These are phyloP conservation scores for Arctium minus DNA, from an alignment of 129 eudicot species.

Conservation along the genomic window DNA sequence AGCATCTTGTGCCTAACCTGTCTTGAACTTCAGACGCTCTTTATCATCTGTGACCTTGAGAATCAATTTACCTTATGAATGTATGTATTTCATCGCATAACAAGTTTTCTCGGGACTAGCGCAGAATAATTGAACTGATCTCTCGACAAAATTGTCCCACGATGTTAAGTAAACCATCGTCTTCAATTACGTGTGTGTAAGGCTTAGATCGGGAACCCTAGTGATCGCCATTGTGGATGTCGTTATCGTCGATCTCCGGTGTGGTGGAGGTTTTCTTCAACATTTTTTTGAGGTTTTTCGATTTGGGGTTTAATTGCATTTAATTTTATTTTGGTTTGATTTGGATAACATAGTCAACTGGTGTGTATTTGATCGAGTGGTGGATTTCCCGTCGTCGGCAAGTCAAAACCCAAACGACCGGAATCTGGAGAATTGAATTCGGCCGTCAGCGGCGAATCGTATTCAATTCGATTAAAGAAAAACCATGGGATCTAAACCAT, in stretches of 20 bases:
- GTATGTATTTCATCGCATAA: conserved; percentile 82
- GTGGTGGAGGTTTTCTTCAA: not conserved
- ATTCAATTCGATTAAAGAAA: too few species aligned
- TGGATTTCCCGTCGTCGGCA: too few species aligned
- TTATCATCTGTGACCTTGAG: conserved; percentile 91
- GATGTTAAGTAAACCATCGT: not conserved
- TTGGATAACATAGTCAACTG: too few species aligned
- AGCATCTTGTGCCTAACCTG: conserved; percentile 95
- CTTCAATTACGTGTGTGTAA: not conserved
- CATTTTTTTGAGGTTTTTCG: not conserved
- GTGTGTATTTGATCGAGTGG: too few species aligned
- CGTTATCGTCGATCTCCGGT: not conserved
- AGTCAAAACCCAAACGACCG: too few species aligned
- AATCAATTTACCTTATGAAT: conserved; percentile 89
- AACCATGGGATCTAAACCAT: too few species aligned
- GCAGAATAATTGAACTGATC: conserved; percentile 74
- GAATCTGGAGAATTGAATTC: too few species aligned
- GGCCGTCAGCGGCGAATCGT: too few species aligned
- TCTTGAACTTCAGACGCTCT: conserved; percentile 81
- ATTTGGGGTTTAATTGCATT: not conserved
- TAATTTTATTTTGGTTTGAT: too few species aligned
- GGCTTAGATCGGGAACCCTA: not conserved
- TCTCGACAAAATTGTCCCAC: conserved; percentile 35
- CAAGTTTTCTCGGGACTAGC: conserved; percentile 79
- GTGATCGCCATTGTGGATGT: not conserved